Evolutionary conservation across 306 rosid genomes (phyloP), one percentile per base, ranked within the genome.

Genomic region (Vigna radiata): DNA sequence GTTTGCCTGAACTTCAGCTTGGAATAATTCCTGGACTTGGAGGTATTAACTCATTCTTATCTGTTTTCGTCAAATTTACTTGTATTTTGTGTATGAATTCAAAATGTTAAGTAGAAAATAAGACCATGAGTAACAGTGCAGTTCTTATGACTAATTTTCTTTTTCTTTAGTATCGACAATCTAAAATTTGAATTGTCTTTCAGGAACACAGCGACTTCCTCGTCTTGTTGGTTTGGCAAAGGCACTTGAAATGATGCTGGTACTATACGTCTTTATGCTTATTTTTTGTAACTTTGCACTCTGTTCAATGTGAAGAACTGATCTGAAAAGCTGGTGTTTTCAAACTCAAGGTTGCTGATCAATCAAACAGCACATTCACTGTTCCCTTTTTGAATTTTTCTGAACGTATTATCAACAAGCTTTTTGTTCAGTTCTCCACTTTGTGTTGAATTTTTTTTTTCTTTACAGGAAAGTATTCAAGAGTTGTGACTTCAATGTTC

Each of bases 11-110:
- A 78, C 97, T 96, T 78, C 98, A 92, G 86, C 99, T 96, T 76
- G 99, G 99, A 76, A 33, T 96, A 76, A 85, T 96, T 87, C 99
- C 99, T 73, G 98, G 99, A 76, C 93, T 92, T 80, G 99, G 98
- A 91, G 99, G 99, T 92, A 84, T 31, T 33, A 49, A 60, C 21
- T 27, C n/a, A 59, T 23, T 47, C 8, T 18, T 73, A 39, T 75
- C 44, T 47, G 48, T 25, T 53, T 73, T 36, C 41, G 7, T 41
- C 7, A 33, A 58, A 12, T 65, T 68, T 46, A 73, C 76, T 74
- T 67, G 17, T 72, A 53, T 44, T 72, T 64, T 37, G 21, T 44
- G 62, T 54, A 14, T 44, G 71, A 33, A 37, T 67, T 80, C 19
- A 65, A 54, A 50, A 16, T 53, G 14, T 18, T 2, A 17, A 17